These are phyloP conservation scores for Penicillium sp. DNA, from an alignment of 2,329 filamentous ascomycete species.

Conservation along the genomic window DNA sequence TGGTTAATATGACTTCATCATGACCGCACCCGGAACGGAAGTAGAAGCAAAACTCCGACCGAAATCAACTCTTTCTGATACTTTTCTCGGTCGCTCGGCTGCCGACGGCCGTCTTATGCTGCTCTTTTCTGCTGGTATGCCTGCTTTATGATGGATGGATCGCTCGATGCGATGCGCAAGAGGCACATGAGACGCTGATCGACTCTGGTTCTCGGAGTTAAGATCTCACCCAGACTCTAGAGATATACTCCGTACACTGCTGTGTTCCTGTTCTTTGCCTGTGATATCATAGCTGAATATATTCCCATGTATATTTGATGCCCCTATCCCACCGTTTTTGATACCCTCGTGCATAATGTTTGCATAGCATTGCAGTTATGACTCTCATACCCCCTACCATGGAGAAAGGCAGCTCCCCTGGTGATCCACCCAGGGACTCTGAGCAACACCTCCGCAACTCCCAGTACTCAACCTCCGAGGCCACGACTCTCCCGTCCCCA, in stretches of 20 bases:
- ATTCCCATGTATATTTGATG: background rate
- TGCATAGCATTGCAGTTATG: background rate
- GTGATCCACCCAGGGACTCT: constrained; percentile 2
- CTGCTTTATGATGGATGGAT: background rate
- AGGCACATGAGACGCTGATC: background rate
- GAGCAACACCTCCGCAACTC: background rate
- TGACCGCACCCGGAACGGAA: constrained; percentile 7
- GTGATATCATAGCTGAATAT: background rate
- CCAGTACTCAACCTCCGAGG: background rate
- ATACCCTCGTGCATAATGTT: no score
- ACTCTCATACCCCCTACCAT: background rate
- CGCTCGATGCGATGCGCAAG: background rate
- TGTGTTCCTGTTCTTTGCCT: background rate
- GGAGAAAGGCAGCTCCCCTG: constrained; percentile 2
- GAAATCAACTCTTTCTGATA: background rate
- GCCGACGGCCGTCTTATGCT: background rate
- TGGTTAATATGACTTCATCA: constrained; percentile 16
- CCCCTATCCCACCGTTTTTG: background rate
- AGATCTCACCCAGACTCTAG: background rate
- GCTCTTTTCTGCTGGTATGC: background rate
- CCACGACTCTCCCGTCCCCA: background rate
- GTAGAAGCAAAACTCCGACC: background rate
- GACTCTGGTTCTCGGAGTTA: background rate
- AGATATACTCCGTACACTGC: background rate
- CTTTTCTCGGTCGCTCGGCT: constrained; percentile 5